A percentile compares a stretch with the other conserved stretches of the same genome.
phyloP scores from a whole-genome alignment of 352 stramenopile genomes.

The Globisporangium echinulatum region DNA sequence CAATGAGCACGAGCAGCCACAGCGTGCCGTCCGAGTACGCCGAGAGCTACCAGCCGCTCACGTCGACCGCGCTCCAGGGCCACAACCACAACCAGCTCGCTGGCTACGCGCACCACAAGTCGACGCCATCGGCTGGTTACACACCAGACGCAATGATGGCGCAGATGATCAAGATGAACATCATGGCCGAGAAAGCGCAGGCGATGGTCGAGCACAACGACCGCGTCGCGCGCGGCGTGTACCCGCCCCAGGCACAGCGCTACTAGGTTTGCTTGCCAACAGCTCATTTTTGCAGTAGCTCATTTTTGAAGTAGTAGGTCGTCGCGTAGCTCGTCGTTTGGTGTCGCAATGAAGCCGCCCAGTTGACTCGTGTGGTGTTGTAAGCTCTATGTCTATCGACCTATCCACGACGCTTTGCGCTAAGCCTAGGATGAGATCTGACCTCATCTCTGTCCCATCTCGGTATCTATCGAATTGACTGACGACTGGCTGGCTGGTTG shows the following conservation, averaged over 20 bases:
- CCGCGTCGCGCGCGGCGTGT: slow-evolving; percentile 41
- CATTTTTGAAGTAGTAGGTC: slow-evolving; percentile 2
- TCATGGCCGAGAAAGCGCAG: slow-evolving; percentile 59
- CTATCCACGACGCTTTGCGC: too few relatives aligned
- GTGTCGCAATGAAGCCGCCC: too few relatives aligned
- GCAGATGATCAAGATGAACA: slow-evolving; percentile 74
- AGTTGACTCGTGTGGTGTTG: too few relatives aligned
- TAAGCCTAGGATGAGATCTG: too few relatives aligned
- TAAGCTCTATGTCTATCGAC: too few relatives aligned
- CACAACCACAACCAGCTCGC: slow-evolving; percentile 9
- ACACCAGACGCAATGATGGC: slow-evolving; percentile 53
- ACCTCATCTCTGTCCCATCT: too few relatives aligned
- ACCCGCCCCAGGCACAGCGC: slow-evolving; percentile 9
- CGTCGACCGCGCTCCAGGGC: background rate
- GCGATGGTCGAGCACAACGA: slow-evolving; percentile 58
- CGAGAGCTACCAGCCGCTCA: slow-evolving; percentile 14
- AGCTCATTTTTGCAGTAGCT: background rate
- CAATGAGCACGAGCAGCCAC: slow-evolving; percentile 13
- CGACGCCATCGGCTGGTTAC: slow-evolving; percentile 10
- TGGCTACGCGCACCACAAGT: background rate
- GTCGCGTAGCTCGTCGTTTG: background rate
- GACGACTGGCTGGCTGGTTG: background rate
- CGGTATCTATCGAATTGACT: too few relatives aligned
- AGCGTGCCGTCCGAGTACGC: slow-evolving; percentile 11
- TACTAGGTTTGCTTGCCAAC: background rate